A percentile compares a stretch with the other conserved stretches of the same genome.
Evolutionary conservation across 306 rosid species (phyloP).

Genomic region (Rosa chinensis): DNA sequence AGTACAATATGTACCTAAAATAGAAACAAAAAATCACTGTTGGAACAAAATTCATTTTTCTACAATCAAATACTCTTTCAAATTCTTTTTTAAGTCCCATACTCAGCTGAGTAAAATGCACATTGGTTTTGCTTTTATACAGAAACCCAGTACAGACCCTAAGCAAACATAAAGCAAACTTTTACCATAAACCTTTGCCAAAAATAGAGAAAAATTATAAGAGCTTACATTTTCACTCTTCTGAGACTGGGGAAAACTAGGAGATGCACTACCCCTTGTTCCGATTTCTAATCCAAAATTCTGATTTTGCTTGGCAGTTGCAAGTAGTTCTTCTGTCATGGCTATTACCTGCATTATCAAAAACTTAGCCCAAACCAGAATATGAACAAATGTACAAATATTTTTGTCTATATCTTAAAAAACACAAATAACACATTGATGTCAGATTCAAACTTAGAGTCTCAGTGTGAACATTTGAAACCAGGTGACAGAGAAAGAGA

Average conservation of each 20-base stretch:
- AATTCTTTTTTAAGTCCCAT: not conserved
- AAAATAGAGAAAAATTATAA: not conserved
- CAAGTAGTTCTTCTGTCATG: conserved; percentile 85
- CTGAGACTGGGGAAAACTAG: conserved; percentile 38
- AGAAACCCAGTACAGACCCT: not conserved
- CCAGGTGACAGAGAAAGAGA: conserved; percentile 61
- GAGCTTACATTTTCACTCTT: conserved; percentile 48
- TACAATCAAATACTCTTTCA: not conserved
- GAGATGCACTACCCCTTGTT: conserved; percentile 41
- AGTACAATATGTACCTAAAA: not conserved
- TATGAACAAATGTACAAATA: conserved; percentile 25
- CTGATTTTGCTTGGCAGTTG: conserved; percentile 83
- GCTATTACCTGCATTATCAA: conserved; percentile 73
- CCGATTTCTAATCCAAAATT: conserved; percentile 41
- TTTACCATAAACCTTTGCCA: not conserved
- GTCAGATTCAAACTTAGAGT: conserved; percentile 64
- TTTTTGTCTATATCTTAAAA: conserved; percentile 27
- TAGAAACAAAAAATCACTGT: not conserved
- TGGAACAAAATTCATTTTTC: not conserved
- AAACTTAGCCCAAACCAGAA: conserved; percentile 50
- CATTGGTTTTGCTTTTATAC: not conserved
- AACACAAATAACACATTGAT: conserved; percentile 43
- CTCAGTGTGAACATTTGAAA: conserved; percentile 70
- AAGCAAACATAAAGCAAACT: not conserved
- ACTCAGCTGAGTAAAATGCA: not conserved